Evolutionary conservation across 2,329 filamentous ascomycete genomes (phyloP).

Genomic region (Colletotrichum sp.): DNA sequence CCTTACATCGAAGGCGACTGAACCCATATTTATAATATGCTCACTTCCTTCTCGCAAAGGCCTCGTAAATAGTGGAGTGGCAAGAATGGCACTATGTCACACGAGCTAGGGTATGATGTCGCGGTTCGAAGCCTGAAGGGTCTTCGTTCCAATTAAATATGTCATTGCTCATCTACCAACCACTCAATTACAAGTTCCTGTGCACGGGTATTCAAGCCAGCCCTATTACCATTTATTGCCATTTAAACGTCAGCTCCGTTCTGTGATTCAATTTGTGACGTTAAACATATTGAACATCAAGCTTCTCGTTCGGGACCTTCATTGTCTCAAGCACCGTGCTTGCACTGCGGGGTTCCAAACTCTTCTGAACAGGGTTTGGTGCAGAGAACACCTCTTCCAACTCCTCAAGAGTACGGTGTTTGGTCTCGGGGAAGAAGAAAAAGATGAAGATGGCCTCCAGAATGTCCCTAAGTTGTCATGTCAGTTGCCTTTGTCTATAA

Average conservation of each 20-base stretch:
- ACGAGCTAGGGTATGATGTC: neutral
- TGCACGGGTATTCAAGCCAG: neutral
- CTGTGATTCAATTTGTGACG: neutral
- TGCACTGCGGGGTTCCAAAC: constrained; percentile 43
- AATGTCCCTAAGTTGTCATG: constrained; percentile 28
- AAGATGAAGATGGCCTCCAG: constrained; percentile 48
- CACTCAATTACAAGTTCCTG: neutral
- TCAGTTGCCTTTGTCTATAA: neutral
- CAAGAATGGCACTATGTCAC: neutral
- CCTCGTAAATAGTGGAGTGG: neutral
- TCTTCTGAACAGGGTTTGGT: constrained; percentile 47
- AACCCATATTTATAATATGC: neutral
- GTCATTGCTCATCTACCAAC: neutral
- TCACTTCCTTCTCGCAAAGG: neutral
- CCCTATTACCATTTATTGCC: neutral
- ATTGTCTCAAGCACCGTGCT: constrained; percentile 40
- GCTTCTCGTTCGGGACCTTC: constrained; percentile 14
- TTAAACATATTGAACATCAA: neutral
- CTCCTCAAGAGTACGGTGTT: constrained; percentile 57
- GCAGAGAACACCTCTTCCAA: constrained; percentile 56
- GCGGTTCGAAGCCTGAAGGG: neutral
- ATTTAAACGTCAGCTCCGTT: neutral
- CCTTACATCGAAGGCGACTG: neutral
- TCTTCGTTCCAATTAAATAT: neutral
- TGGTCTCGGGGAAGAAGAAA: constrained; percentile 54